phyloP scores from a whole-genome alignment of 108 stramenopile genomes.

The Cyclotella atomus region DNA sequence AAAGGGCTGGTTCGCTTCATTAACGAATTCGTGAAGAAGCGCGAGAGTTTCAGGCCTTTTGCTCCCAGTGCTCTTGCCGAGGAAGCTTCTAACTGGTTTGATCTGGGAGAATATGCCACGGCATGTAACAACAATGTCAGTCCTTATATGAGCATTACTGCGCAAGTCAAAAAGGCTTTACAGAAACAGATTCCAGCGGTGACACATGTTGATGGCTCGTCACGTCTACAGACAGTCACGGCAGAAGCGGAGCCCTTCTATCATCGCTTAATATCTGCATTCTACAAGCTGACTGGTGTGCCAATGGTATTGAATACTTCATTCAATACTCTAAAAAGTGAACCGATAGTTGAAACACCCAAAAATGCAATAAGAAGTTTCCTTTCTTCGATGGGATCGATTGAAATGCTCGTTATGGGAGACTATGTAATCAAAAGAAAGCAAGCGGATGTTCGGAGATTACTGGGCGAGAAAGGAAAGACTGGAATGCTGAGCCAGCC shows the following conservation, averaged over 20 bases:
- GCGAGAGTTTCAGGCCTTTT: slow-evolving; percentile 95
- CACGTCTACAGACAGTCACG: slow-evolving; percentile 94
- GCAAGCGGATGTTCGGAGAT: slow-evolving; percentile 58
- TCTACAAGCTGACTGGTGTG: slow-evolving; percentile 85
- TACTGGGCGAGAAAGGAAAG: slow-evolving; percentile 69
- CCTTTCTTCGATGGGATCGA: slow-evolving; percentile 82
- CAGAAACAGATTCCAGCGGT: slow-evolving; percentile 83
- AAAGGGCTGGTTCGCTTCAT: slow-evolving; percentile 85
- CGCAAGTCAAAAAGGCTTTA: slow-evolving; percentile 71
- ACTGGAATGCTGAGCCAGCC: slow-evolving; percentile 58
- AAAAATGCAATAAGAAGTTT: slow-evolving; percentile 85
- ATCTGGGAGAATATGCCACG: slow-evolving; percentile 49
- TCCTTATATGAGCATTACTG: slow-evolving; percentile 91
- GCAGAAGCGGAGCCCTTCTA: slow-evolving; percentile 77
- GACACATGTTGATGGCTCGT: slow-evolving; percentile 95
- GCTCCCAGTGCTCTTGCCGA: slow-evolving; percentile 93
- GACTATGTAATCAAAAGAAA: slow-evolving; percentile 83
- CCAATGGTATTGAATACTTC: slow-evolving; percentile 97
- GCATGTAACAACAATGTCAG: slow-evolving; percentile 58
- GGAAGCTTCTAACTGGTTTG: slow-evolving; percentile 86
- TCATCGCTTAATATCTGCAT: slow-evolving; percentile 82
- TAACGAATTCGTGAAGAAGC: slow-evolving; percentile 86
- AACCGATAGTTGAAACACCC: slow-evolving; percentile 95
- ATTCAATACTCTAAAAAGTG: slow-evolving; percentile 91
- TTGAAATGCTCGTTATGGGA: slow-evolving; percentile 87